These are phyloP conservation scores for Jimgerdemannia flammicorona DNA, from an alignment of 192 early-diverging fungal species.

Conservation along the genomic window DNA sequence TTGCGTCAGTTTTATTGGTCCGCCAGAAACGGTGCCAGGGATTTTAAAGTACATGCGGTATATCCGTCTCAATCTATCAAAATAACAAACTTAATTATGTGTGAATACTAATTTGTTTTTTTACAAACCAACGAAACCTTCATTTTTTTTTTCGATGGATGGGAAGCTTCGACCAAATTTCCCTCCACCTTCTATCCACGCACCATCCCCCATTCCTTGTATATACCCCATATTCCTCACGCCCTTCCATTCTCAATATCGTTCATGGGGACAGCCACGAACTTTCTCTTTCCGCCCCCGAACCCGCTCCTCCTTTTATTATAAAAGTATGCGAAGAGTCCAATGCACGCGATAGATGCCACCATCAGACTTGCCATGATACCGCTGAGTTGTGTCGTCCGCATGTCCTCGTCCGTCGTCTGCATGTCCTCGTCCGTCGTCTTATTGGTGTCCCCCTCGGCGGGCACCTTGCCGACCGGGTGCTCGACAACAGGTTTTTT, in stretches of 20 bases:
- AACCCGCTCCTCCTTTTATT: not conserved
- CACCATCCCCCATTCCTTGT: not conserved
- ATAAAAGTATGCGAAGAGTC: not conserved
- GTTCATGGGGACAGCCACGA: not conserved
- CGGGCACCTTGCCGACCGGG: not conserved
- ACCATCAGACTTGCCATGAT: not conserved
- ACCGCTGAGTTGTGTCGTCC: not conserved
- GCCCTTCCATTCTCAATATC: not conserved
- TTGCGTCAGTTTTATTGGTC: too few species aligned
- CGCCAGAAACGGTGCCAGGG: too few species aligned
- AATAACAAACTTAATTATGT: too few species aligned
- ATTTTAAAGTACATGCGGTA: too few species aligned
- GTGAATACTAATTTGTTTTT: too few species aligned
- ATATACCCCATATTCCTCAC: not conserved
- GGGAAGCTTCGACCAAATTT: not conserved
- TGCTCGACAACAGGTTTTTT: not conserved
- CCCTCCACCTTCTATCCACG: not conserved
- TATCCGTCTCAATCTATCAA: too few species aligned
- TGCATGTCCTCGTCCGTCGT: not conserved
- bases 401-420: not conserved
- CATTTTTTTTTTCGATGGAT: too few species aligned
- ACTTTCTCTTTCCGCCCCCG: not conserved
- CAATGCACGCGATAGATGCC: not conserved
- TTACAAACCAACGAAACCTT: too few species aligned
- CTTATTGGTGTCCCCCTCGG: not conserved